Conservation (phyloP, 2,329 filamentous ascomycete genomes). For the Pyrenophora seminiperda region DNA sequence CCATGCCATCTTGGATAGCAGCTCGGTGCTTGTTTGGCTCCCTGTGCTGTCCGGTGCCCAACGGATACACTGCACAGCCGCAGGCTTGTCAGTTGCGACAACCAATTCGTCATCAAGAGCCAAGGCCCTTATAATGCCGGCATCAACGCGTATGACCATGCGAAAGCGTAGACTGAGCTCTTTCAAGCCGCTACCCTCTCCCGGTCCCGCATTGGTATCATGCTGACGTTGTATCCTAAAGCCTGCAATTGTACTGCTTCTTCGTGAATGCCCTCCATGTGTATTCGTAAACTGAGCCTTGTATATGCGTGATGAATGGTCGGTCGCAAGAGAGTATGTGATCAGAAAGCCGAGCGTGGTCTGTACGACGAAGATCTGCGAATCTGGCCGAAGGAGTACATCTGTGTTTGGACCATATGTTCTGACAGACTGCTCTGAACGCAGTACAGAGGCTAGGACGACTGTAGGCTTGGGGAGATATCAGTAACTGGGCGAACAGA, state of each 20-base stretch:
- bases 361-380: conserved; percentile 87
- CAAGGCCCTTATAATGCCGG: conserved; percentile 84
- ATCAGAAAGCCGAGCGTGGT: conserved; percentile 87
- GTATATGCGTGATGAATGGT: conserved; percentile 82
- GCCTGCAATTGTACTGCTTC: conserved; percentile 55
- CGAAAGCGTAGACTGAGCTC: conserved; percentile 92
- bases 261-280: conserved; percentile 49
- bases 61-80: conserved; percentile 94
- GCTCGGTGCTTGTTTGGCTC: conserved; percentile 86
- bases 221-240: conserved; percentile 47
- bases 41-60: conserved; percentile 86
- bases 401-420: conserved; percentile 86
- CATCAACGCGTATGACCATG: conserved; percentile 98
- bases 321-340: conserved; percentile 88
- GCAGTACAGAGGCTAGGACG: conserved; percentile 80
- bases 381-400: conserved; percentile 86
- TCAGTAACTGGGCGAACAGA: conserved; percentile 23
- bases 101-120: conserved; percentile 92
- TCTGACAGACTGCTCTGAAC: conserved; percentile 77
- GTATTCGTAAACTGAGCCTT: conserved; percentile 74
- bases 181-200: conserved; percentile 79
- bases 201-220: conserved; percentile 64
- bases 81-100: conserved; percentile 87
- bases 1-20: conserved; percentile 86
- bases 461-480: conserved; percentile 72